phyloP scores from a whole-genome alignment of 305 asterid species.

The Solanum aculeatissimum region DNA sequence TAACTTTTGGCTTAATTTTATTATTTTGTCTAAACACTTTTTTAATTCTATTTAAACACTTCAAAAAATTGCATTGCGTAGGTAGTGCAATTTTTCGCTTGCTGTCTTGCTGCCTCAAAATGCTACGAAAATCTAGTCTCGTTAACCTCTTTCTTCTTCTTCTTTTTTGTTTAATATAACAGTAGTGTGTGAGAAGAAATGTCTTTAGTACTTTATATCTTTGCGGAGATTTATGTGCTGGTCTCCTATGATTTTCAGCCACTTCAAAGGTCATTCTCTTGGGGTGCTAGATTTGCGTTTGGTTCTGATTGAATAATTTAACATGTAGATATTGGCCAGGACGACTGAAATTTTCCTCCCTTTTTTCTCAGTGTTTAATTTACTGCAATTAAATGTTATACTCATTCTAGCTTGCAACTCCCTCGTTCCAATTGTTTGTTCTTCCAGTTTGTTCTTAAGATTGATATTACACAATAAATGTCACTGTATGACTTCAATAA shows the following conservation, averaged over 20 bases:
- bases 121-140: no score
- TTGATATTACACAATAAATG: background rate
- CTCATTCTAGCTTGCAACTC: background rate
- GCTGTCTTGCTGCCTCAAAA: no score
- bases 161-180: no score
- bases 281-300: background rate
- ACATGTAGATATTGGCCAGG: background rate
- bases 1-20: no score
- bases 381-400: background rate
- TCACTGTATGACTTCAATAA: background rate
- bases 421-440: background rate
- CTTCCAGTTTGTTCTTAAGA: background rate
- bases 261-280: background rate
- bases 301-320: background rate
- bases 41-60: no score
- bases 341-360: background rate
- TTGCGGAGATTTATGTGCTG: background rate
- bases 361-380: background rate
- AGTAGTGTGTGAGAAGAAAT: no score
- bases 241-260: background rate
- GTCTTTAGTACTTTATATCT: no score
- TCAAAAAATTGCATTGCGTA: background rate
- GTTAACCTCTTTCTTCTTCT: no score
- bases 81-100: background rate
- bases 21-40: no score